A percentile compares a stretch with the other conserved stretches of the same genome.
Conservation (phyloP, 2,329 filamentous ascomycete genomes). For the Xylaria sp. region DNA sequence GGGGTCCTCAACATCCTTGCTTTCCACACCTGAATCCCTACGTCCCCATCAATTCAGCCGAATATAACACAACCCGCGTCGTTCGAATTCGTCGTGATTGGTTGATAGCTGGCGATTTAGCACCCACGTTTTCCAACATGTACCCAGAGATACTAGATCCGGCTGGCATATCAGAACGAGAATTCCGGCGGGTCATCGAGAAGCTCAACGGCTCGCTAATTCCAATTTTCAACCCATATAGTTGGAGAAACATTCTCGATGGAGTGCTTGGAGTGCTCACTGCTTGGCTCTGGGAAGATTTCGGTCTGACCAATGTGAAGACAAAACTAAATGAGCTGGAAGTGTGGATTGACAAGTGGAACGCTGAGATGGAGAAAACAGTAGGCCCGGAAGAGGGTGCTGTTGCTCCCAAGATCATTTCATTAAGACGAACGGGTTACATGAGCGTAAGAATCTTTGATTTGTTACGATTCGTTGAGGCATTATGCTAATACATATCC, state of each 20-base stretch:
- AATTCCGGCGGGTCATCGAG: constrained; percentile 84
- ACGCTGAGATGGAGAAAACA: constrained; percentile 72
- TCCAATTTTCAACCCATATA: constrained; percentile 83
- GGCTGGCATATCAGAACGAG: constrained; percentile 80
- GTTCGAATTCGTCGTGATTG: constrained; percentile 93
- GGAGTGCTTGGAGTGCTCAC: constrained; percentile 81
- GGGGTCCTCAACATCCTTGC: constrained; percentile 94
- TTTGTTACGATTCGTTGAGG: background rate
- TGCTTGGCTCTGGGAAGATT: constrained; percentile 94
- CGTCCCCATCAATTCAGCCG: constrained; percentile 78
- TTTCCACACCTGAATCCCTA: constrained; percentile 94
- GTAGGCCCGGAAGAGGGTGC: constrained; percentile 61
- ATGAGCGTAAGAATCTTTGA: constrained; percentile 70
- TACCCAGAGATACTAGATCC: constrained; percentile 97
- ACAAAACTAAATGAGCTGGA: constrained; percentile 76
- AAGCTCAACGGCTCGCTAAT: constrained; percentile 82
- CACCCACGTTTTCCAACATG: constrained; percentile 91
- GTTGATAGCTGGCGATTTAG: constrained; percentile 87
- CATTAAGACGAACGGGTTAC: constrained; percentile 84
- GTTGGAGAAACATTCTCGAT: constrained; percentile 81
- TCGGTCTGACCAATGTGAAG: constrained; percentile 82
- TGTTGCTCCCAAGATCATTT: constrained; percentile 75
- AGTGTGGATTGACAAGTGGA: constrained; percentile 87
- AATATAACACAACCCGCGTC: constrained; percentile 83
- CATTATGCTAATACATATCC: constrained; percentile 41